Percentiles rank a stretch among this genome's conserved stretches.
These are phyloP conservation scores for Gremmenia infestans DNA, from an alignment of 2,329 filamentous ascomycete species.

Conservation along the genomic window DNA sequence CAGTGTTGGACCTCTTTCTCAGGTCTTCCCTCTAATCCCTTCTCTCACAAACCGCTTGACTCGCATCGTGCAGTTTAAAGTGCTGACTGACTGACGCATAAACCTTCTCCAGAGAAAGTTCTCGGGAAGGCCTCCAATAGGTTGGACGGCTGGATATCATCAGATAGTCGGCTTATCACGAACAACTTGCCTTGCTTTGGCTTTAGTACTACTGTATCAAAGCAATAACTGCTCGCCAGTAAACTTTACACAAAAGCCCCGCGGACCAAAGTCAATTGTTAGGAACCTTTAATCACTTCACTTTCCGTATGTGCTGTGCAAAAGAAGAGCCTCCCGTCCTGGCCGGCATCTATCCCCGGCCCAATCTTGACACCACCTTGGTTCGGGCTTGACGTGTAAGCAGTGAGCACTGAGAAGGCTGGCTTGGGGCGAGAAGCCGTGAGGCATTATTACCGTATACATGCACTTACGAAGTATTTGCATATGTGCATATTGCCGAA, in stretches of 20 bases:
- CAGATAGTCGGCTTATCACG: background rate
- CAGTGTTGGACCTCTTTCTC: background rate
- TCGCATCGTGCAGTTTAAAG: background rate
- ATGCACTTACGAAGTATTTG: no score
- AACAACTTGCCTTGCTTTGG: background rate
- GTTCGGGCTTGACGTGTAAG: background rate
- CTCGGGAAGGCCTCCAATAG: background rate
- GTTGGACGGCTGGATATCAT: background rate
- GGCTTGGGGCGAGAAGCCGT: background rate
- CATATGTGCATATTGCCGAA: background rate
- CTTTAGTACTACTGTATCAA: background rate
- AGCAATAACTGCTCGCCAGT: background rate
- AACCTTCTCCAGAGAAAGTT: background rate
- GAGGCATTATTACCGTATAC: background rate
- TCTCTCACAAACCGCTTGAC: background rate
- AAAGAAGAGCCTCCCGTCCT: background rate
- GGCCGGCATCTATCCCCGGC: background rate
- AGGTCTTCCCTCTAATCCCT: background rate
- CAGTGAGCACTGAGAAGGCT: conserved; percentile 6
- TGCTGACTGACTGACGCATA: background rate
- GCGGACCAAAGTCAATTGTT: background rate
- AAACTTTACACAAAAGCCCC: background rate
- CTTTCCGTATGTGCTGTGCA: background rate
- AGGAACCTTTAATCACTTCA: background rate
- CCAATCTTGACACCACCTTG: background rate